These are phyloP conservation scores for Gyromitra esculenta DNA, from an alignment of 2,329 filamentous ascomycete genomes.

Conservation along the genomic window DNA sequence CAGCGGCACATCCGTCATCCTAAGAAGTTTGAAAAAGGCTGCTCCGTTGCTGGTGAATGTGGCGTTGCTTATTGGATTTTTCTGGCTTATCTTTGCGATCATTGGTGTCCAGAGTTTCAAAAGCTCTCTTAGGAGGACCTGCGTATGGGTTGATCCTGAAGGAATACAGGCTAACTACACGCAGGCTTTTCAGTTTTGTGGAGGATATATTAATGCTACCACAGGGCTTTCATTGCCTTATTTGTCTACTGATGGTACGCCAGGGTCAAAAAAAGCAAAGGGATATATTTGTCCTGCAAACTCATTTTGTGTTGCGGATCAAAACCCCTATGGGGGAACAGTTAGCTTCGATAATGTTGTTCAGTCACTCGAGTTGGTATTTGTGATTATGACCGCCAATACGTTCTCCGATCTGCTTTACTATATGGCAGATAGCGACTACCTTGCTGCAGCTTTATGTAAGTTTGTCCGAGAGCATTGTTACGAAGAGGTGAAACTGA, in stretches of 20 bases:
- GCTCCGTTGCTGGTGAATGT: conserved; percentile 91
- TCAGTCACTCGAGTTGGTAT: conserved; percentile 91
- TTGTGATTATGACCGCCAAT: conserved; percentile 98
- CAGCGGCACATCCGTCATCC: conserved; percentile 90
- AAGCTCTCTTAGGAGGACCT: conserved; percentile 78
- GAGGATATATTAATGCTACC: conserved; percentile 75
- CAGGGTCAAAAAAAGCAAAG: conserved; percentile 71
- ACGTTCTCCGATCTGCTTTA: conserved; percentile 97
- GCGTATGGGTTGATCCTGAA: conserved; percentile 72
- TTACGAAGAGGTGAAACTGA: not conserved
- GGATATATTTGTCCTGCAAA: conserved; percentile 87
- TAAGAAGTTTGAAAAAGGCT: conserved; percentile 93
- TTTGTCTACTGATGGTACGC: conserved; percentile 68
- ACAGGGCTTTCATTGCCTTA: conserved; percentile 73
- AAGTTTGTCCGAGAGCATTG: conserved; percentile 29
- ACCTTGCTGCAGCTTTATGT: conserved; percentile 81
- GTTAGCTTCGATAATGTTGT: conserved; percentile 95
- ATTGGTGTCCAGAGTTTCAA: conserved; percentile 97
- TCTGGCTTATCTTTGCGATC: conserved; percentile 89
- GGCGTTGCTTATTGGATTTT: conserved; percentile 92
- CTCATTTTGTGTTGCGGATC: conserved; percentile 81
- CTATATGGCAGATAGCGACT: conserved; percentile 89
- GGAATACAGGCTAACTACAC: conserved; percentile 68
- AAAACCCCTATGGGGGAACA: conserved; percentile 83
- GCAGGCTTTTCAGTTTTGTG: conserved; percentile 80